These are phyloP conservation scores for Hyaloperonospora brassicae DNA, from an alignment of 352 stramenopile genomes.

Conservation along the genomic window DNA sequence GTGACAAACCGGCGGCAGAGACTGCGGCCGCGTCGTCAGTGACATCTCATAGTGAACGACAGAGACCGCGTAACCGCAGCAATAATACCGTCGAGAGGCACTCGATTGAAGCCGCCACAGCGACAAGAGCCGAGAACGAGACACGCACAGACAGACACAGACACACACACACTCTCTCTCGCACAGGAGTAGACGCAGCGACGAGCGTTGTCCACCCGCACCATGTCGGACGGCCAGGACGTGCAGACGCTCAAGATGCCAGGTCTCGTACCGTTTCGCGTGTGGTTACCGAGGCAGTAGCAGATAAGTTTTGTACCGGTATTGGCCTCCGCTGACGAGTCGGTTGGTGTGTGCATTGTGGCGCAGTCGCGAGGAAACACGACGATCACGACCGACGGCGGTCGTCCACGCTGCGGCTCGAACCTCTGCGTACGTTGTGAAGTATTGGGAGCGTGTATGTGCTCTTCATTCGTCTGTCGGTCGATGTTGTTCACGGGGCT, in stretches of 20 bases:
- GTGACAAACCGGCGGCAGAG: slow-evolving; percentile 19
- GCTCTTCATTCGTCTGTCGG: too few relatives aligned
- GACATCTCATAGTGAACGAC: background rate
- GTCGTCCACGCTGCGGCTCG: slow-evolving; percentile 45
- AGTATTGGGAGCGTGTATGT: too few relatives aligned
- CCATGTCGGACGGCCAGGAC: slow-evolving; percentile 32
- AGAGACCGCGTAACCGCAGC: background rate
- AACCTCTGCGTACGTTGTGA: slow-evolving; percentile 43
- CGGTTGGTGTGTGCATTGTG: too few relatives aligned
- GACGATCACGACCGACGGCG: slow-evolving; percentile 56
- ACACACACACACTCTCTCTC: too few relatives aligned
- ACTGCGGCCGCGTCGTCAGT: slow-evolving; percentile 5
- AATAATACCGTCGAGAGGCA: background rate
- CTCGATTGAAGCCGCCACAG: too few relatives aligned
- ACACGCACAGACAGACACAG: too few relatives aligned
- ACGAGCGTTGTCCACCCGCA: background rate
- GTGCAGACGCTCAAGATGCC: slow-evolving; percentile 55
- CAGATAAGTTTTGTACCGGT: background rate
- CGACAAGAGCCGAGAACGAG: too few relatives aligned
- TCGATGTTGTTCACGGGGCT: too few relatives aligned
- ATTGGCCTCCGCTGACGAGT: background rate
- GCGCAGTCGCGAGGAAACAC: slow-evolving; percentile 46
- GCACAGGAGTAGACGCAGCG: too few relatives aligned
- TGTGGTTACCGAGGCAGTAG: too few relatives aligned
- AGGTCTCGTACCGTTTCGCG: slow-evolving; percentile 17